These are phyloP conservation scores for Aspergillus cejpii DNA, from an alignment of 2,329 filamentous ascomycete species.

Conservation along the genomic window DNA sequence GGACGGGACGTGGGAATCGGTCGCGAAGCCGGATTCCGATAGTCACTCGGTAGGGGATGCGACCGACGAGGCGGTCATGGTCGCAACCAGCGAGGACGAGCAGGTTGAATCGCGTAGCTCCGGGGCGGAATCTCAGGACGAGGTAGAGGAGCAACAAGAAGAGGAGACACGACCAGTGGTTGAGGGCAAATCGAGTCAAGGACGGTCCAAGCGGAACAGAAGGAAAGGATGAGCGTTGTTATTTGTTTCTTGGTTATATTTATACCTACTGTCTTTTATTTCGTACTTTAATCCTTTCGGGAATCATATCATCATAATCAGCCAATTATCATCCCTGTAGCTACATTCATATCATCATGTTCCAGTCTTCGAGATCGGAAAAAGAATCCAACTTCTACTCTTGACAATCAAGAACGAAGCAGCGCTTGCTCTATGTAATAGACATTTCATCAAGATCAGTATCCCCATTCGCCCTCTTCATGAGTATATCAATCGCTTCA, in stretches of 20 bases:
- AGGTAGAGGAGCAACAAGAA: constrained; percentile 12
- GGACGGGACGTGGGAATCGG: constrained; percentile 21
- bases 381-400: no score
- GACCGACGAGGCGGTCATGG: constrained; percentile 25
- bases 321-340: no score
- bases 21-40: constrained; percentile 17
- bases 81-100: constrained; percentile 25
- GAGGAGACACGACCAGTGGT: constrained; percentile 11
- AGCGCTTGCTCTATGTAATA: no score
- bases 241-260: neutral
- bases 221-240: constrained; percentile 17
- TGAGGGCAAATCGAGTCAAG: constrained; percentile 22
- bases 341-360: no score
- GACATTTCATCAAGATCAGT: neutral
- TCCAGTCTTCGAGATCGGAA: no score
- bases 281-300: neutral
- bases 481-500: constrained; percentile 14
- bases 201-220: constrained; percentile 18
- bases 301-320: neutral
- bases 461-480: neutral
- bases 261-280: neutral
- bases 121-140: constrained; percentile 16
- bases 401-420: no score
- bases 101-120: constrained; percentile 18
- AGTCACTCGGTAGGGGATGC: constrained; percentile 17